Conservation (phyloP, 116 monocot species). For the Phalaenopsis hybrid region DNA sequence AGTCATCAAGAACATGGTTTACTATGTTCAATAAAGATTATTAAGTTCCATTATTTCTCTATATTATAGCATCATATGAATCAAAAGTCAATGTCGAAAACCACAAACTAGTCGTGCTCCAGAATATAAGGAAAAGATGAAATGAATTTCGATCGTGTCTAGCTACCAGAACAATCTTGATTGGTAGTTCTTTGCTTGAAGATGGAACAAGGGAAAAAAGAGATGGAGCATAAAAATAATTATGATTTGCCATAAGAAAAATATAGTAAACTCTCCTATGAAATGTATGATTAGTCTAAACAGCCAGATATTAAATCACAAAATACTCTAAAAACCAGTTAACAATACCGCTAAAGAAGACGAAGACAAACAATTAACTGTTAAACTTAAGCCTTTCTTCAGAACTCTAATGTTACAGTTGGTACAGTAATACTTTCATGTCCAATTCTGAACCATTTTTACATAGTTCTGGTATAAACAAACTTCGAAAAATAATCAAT, state of each 20-base stretch:
- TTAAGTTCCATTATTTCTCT: too few relatives aligned
- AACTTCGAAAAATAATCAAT: neutral
- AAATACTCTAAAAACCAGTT: neutral
- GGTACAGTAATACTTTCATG: neutral
- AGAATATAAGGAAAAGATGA: too few relatives aligned
- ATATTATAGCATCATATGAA: too few relatives aligned
- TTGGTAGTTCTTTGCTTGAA: neutral
- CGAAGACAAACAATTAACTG: neutral
- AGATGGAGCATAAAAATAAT: neutral
- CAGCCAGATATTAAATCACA: neutral
- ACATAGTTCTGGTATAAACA: neutral
- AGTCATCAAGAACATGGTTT: too few relatives aligned
- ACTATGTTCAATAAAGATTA: too few relatives aligned
- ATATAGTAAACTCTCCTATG: neutral
- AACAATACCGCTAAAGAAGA: neutral
- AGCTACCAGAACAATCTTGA: neutral
- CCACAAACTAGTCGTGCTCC: too few relatives aligned
- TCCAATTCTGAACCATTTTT: neutral
- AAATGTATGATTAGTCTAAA: neutral
- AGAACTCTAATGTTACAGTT: neutral
- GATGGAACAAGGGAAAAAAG: neutral
- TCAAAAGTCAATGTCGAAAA: too few relatives aligned
- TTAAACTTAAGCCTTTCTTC: neutral
- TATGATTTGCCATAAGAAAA: neutral
- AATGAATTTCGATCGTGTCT: too few relatives aligned